Evolutionary conservation across 2,329 filamentous ascomycete genomes (phyloP), one percentile per base, ranked within the genome.

Genomic region (Pseudocercospora cruenta): DNA sequence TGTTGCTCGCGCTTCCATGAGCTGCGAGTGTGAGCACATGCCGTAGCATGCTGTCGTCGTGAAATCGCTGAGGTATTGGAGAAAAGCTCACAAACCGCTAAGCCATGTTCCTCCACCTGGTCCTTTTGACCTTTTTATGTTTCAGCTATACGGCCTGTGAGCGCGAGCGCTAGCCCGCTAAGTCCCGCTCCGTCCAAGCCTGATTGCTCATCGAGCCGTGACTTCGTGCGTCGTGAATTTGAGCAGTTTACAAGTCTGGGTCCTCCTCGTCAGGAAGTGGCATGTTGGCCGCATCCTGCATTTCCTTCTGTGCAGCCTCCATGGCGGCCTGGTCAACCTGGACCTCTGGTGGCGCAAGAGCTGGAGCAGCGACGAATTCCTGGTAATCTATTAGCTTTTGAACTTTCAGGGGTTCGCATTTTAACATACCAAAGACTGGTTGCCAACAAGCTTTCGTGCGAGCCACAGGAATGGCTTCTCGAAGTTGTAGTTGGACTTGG

Each of bases 401-500:
- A 43, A 60, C 16, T 55, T n/a, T 19, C 4, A 19, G 16, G n/a
- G 43, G 3, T 33, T 49, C 9, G 21, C n/a, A 8, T 57, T 28
- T 43, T 55, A 14, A 83, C 90, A 75, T 84, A 95, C 92, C 81
- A 97, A 84, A 78, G 84, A 82, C 77, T 92, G 86, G 88, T 98
- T 98, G 83, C 94, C 95, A 76, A 97, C 94, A 66, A 99, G 90
- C 90, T 99, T 99, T 82, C 95, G 90, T 75, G 94, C 94, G 77
- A 99, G 91, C 95, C 95, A 98, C 77, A 98, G 91, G 92, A 99
- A 98, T 71, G 94, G 94, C 90, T 98, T 99, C 90, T 98, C 94
- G 83, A 98, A 98, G 90, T 98, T 98, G 87, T 99, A 98, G 88
- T 98, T 98, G 80, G 94, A 97, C 88, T 98, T 99, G 84, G 95